Evolutionary conservation across 768 basidiomycete genomes (phyloP), one percentile per base, ranked within the genome.

Genomic region (Psilocybe azurescens): DNA sequence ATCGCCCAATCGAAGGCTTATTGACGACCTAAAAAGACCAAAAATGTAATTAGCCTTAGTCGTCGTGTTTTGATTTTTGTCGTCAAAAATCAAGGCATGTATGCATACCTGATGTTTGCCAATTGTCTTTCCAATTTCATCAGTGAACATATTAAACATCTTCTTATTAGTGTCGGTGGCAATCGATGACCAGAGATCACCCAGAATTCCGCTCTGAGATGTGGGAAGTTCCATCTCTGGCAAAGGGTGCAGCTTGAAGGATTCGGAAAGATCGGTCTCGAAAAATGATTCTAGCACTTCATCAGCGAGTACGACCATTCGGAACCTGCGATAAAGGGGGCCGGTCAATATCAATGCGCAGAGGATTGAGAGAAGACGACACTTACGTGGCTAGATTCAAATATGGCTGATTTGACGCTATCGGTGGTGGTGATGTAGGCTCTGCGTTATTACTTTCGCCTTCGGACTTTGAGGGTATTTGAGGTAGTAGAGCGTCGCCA

Each of bases 291-390:
- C 97, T 28, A 99, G 85, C 29, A 99, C 83, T 73, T 98, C 96
- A 66, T 99, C 97, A 1, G 97, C 96, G 8, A 99, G 83, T 4
- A 99, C 92, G 44, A 99, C 97, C 97, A 99, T 99, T 6, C 97
- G 89, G 87, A 99, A 99, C 7, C 94, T 94, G 60, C 28, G 29
- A 9, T 6, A 44, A 44, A 60, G 39, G n/a, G 14, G 14, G 48
- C 4, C 33, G 64, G 56, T 57, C 53, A 71, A 54, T 51, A 46
- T 36, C 36, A 44, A 28, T 16, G 20, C 10, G 29, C 18, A 8
- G 24, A 28, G 20, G 28, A 32, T 33, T 18, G 36, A 20, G 41
- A 32, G 30, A 9, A 36, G 49, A 14, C 29, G 28, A 29, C 44
- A 69, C 88, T 55, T 73, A 92, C 87, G 93, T 95, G 38, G 92